A percentile compares a stretch with the other conserved stretches of the same genome.
phyloP scores from a whole-genome alignment of 2,329 filamentous ascomycete species.

The Aureobasidium namibiae region DNA sequence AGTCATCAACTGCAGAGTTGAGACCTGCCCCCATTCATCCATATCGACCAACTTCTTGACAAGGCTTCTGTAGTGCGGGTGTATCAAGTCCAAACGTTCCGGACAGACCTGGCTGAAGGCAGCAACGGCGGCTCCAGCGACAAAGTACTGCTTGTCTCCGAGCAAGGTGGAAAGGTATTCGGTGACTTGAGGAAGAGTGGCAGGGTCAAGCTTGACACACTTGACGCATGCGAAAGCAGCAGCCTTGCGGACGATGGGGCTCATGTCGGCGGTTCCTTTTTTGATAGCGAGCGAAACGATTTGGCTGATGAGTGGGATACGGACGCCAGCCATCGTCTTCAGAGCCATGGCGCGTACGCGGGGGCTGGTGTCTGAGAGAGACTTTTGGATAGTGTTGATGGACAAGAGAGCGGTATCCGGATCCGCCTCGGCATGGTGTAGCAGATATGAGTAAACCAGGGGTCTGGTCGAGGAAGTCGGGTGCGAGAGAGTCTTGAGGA shows the following conservation, averaged over 20 bases:
- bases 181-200: constrained; percentile 72
- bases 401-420: constrained; percentile 91
- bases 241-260: constrained; percentile 82
- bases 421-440: constrained; percentile 92
- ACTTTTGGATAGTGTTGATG: constrained; percentile 98
- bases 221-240: constrained; percentile 93
- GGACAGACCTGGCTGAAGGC: constrained; percentile 88
- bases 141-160: constrained; percentile 84
- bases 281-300: constrained; percentile 96
- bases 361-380: constrained; percentile 83
- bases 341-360: constrained; percentile 86
- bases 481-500: constrained; percentile 95
- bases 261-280: constrained; percentile 88
- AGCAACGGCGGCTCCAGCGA: constrained; percentile 85
- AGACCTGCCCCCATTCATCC: constrained; percentile 96
- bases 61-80: constrained; percentile 77
- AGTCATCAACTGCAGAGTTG: constrained; percentile 72
- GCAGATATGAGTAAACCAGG: constrained; percentile 95
- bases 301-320: constrained; percentile 95
- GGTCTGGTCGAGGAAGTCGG: constrained; percentile 94
- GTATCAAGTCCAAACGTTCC: constrained; percentile 77
- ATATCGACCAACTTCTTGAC: constrained; percentile 93
- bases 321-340: constrained; percentile 93
- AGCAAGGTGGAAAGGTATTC: constrained; percentile 73
- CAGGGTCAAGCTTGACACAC: constrained; percentile 84